These are phyloP conservation scores for Eimeria necatrix DNA, from an alignment of 169 alveolate genomes.

Conservation along the genomic window DNA sequence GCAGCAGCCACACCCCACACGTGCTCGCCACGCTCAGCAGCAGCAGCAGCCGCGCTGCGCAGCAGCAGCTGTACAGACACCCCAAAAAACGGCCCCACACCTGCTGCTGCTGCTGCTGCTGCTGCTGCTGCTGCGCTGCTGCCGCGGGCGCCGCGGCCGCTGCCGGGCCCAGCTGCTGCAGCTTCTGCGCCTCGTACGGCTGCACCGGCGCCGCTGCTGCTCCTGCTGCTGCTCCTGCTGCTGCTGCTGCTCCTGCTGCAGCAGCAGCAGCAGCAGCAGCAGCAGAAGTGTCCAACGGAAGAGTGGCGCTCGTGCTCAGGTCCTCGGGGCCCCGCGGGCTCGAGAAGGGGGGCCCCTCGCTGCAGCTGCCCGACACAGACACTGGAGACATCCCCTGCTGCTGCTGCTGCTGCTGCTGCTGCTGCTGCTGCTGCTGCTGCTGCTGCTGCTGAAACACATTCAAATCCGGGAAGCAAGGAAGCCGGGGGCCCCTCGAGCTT, in stretches of 20 bases:
- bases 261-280: conserved; percentile 61
- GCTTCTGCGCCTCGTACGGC: too few relatives aligned
- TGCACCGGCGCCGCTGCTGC: conserved; percentile 17
- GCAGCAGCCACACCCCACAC: not conserved
- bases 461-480: too few relatives aligned
- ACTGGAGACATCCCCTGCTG: not conserved
- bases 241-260: conserved; percentile 44
- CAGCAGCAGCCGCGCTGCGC: not conserved
- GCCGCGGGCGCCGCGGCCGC: not conserved
- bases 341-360: not conserved
- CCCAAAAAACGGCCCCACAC: not conserved
- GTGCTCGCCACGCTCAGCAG: not conserved
- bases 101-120: conserved; percentile 39
- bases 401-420: conserved; percentile 40
- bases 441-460: conserved; percentile 6
- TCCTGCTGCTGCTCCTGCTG: not conserved
- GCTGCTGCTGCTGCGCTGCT: conserved; percentile 18
- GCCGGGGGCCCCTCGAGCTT: too few relatives aligned
- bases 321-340: conserved; percentile 8
- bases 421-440: conserved; percentile 23
- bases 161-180: conserved; percentile 6
- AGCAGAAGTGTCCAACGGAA: not conserved
- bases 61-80: not conserved
- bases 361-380: not conserved
- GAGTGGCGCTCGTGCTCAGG: not conserved